Evolutionary conservation across 345 rosid species (phyloP).

Genomic region (Cardamine chenopodiifolia): DNA sequence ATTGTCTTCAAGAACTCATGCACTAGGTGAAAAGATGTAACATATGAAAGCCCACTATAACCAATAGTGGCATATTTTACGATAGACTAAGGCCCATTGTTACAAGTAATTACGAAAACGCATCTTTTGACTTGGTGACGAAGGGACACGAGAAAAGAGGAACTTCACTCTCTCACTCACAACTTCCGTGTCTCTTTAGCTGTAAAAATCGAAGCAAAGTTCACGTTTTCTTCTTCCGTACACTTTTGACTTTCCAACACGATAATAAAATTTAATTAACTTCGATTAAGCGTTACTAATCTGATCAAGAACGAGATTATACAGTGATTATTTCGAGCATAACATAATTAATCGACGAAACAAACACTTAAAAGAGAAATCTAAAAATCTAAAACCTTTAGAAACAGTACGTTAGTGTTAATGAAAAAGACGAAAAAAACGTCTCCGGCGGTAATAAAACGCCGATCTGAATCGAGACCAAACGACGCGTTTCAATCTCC

Average conservation of each 20-base stretch:
- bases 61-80: not conserved
- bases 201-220: not conserved
- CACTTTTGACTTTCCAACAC: slow-evolving; percentile 1
- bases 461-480: slow-evolving; percentile 56
- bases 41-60: too few relatives aligned
- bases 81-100: not conserved
- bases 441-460: slow-evolving; percentile 48
- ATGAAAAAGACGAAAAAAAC: slow-evolving; percentile 55
- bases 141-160: slow-evolving; percentile 14
- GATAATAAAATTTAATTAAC: not conserved
- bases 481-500: slow-evolving; percentile 51
- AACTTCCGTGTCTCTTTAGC: slow-evolving; percentile 2
- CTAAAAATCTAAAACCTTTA: slow-evolving; percentile 13
- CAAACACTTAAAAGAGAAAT: not conserved
- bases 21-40: too few relatives aligned
- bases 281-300: not conserved
- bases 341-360: not conserved
- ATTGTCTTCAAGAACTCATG: too few relatives aligned
- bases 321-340: not conserved
- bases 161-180: slow-evolving; percentile 5
- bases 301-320: slow-evolving; percentile 1
- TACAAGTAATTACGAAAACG: not conserved
- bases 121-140: not conserved
- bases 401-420: slow-evolving; percentile 38
- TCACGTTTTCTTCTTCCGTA: slow-evolving; percentile 33